phyloP scores from a whole-genome alignment of 352 stramenopile genomes.

The Lagenidium sp. region DNA sequence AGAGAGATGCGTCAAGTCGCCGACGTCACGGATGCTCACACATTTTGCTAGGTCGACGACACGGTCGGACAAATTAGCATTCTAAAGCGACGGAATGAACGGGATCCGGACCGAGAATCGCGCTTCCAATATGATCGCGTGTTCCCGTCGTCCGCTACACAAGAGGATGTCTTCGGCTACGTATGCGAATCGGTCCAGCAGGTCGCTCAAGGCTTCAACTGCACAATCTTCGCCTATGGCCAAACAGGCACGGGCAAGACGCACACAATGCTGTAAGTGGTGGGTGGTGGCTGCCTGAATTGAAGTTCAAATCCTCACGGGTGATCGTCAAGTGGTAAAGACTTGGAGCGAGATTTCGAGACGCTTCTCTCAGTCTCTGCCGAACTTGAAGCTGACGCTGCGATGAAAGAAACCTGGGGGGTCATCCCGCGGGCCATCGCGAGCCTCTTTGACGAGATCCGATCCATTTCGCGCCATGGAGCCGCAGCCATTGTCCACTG shows the following conservation, averaged over 20 bases:
- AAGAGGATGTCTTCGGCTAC: slow-evolving; percentile 74
- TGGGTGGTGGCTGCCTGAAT: background rate
- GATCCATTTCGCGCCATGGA: slow-evolving; percentile 31
- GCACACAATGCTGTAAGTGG: slow-evolving; percentile 77
- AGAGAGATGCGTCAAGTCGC: no score
- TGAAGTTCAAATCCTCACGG: background rate
- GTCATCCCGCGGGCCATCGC: slow-evolving; percentile 83
- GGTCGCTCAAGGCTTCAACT: slow-evolving; percentile 84
- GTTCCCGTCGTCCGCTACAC: slow-evolving; percentile 40
- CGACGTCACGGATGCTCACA: no score
- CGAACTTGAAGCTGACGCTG: no score
- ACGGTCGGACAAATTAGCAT: slow-evolving; percentile 25
- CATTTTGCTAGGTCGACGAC: no score
- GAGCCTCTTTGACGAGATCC: slow-evolving; percentile 73
- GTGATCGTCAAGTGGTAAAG: slow-evolving; percentile 25
- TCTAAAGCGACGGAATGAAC: slow-evolving; percentile 35
- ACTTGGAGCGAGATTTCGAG: slow-evolving; percentile 38
- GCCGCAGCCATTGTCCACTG: slow-evolving; percentile 70
- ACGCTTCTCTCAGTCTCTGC: no score
- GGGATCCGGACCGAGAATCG: slow-evolving; percentile 35
- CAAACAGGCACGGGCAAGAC: slow-evolving; percentile 89
- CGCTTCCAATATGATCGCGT: slow-evolving; percentile 68
- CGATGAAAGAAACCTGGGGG: slow-evolving; percentile 29
- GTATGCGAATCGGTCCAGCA: slow-evolving; percentile 59
- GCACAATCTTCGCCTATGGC: slow-evolving; percentile 88